phyloP scores from a whole-genome alignment of 2,329 filamentous ascomycete genomes.

The Exophiala aquamarina region DNA sequence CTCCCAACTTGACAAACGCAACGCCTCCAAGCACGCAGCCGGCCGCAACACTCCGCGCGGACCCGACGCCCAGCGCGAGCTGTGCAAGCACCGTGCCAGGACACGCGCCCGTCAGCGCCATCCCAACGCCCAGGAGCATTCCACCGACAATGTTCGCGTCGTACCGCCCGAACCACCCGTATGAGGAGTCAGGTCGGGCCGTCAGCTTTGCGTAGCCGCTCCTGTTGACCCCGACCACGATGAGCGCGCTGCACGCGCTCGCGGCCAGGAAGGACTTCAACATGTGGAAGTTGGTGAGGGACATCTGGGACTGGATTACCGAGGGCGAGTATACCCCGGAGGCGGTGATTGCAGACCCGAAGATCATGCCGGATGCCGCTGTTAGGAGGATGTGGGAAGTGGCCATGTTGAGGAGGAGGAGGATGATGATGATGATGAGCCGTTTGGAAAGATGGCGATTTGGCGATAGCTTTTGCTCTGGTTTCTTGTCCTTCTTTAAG shows the following conservation, averaged over 20 bases:
- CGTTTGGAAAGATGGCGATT: too few species aligned
- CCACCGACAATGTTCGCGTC: constrained; percentile 68
- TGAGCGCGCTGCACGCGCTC: constrained; percentile 62
- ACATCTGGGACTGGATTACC: constrained; percentile 62
- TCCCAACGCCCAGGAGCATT: constrained; percentile 61
- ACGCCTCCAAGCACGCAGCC: constrained; percentile 60
- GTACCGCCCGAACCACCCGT: constrained; percentile 55
- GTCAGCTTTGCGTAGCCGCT: constrained; percentile 45
- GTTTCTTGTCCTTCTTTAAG: too few species aligned
- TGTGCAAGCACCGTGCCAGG: constrained; percentile 66
- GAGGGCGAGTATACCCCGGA: constrained; percentile 62
- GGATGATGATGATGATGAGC: too few species aligned
- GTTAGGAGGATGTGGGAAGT: too few species aligned
- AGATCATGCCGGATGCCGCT: constrained; percentile 55
- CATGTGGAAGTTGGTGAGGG: constrained; percentile 64
- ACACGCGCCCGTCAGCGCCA: constrained; percentile 65
- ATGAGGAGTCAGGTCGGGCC: constrained; percentile 52
- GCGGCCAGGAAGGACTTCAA: constrained; percentile 64
- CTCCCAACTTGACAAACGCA: constrained; percentile 18
- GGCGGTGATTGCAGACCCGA: constrained; percentile 61
- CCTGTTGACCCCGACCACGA: constrained; percentile 42
- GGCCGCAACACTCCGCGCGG: constrained; percentile 53
- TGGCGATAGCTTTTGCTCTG: too few species aligned
- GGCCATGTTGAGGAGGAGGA: too few species aligned
- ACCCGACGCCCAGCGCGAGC: constrained; percentile 53